Base-by-base conservation (phyloP, 2,329 filamentous ascomycete species). In the Colletotrichum falcatum region DNA sequence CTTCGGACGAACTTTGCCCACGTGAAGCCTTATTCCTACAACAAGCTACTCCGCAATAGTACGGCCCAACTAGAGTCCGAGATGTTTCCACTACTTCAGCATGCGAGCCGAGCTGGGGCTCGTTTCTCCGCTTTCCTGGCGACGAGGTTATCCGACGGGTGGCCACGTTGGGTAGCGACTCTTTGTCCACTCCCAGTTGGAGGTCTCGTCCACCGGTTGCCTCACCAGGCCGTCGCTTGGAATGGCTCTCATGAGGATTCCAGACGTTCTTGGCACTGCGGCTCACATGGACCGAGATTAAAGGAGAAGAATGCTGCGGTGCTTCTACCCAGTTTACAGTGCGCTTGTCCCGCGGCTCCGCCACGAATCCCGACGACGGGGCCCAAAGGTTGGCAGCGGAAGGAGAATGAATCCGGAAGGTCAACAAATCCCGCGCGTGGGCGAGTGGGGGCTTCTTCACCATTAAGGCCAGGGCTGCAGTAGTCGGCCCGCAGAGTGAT, bases 371-470 rank as follows among this genome's bases (percentile, higher is more conserved):
- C 42, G 37, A 53, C 23, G 44, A 53, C 53, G 53, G 33, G 33
- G 44, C 20, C 46, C 44, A 8, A 46, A 23, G 23, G 23, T 54
- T 54, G 53, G 51, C 37, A 42, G 37, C 59, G 68, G 68, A 14
- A 54, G 58, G 46, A 71, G 48, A 67, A 54, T 68, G 44, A n/a
- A 53, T 60, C 53, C 64, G 58, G 28, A 30, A 58, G 35, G 35
- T 39, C 44, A 18, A 51, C 30, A 9, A 11, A 20, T 61, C 44
- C 44, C 44, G n/a, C 14, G 26, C 18, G 59, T 14, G 59, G n/a
- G 33, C 44, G 20, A 46, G 42, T 12, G 44, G 44, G 44, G n/a
- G n/a, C n/a, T 5, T 46, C 44, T 23, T 61, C 2, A 20, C 39
- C 16, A 60, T 14, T 28, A 39, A 26, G 59, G n/a, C 23, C 26